phyloP scores from a whole-genome alignment of 1,284 basidiomycete species.

The Moesziomyces parantarcticus region DNA sequence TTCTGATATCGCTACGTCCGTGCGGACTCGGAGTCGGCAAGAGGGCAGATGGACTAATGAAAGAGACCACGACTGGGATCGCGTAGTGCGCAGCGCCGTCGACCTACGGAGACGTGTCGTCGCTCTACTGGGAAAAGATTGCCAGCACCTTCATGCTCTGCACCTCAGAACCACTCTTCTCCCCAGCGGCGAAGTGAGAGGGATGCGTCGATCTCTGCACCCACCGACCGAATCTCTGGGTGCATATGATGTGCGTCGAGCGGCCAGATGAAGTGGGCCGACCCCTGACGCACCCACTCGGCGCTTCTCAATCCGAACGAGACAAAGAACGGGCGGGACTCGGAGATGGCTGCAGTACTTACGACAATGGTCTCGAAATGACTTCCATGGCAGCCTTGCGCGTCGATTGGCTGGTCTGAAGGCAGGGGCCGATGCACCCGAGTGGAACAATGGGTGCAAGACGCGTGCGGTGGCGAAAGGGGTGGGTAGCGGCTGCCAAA shows the following conservation, averaged over 20 bases:
- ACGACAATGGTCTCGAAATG: constrained; percentile 24
- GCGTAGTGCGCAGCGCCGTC: too few relatives aligned
- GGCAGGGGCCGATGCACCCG: background rate
- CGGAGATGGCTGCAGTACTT: constrained; percentile 11
- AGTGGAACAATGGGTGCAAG: background rate
- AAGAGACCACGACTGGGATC: too few relatives aligned
- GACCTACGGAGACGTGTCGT: too few relatives aligned
- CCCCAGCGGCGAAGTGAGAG: background rate
- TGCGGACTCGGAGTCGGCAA: too few relatives aligned
- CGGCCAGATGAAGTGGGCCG: background rate
- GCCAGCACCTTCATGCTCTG: background rate
- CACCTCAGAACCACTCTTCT: background rate
- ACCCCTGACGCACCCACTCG: constrained; percentile 8
- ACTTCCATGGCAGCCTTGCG: constrained; percentile 34
- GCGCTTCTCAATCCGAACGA: background rate
- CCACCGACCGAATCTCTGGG: constrained; percentile 44
- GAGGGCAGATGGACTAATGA: too few relatives aligned
- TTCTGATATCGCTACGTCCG: too few relatives aligned
- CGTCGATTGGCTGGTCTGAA: background rate
- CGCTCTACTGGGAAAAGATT: too few relatives aligned
- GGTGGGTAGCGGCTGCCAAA: too few relatives aligned
- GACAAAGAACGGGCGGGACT: constrained; percentile 8
- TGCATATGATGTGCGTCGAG: constrained; percentile 1
- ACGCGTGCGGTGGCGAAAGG: background rate
- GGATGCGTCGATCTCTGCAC: background rate